Conservation (phyloP, 2,329 filamentous ascomycete genomes). For the Colletotrichum sp. region DNA sequence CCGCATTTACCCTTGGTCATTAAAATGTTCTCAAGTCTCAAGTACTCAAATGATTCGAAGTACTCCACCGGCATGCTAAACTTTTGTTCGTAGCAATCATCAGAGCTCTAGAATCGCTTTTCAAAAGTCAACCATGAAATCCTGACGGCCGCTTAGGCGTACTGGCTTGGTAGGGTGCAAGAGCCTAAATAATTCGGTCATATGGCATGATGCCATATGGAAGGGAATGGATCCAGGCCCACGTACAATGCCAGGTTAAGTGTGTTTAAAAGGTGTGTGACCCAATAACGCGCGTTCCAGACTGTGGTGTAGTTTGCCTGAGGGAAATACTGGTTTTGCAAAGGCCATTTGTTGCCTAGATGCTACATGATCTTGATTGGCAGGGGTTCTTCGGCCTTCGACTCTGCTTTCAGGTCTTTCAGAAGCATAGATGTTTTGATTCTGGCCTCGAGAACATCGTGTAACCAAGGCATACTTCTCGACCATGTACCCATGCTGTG, state of each 20-base stretch:
- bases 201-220: neutral
- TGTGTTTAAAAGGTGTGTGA: neutral
- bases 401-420: neutral
- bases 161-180: neutral
- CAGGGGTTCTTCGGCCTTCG: neutral
- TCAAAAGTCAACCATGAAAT: neutral
- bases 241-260: neutral
- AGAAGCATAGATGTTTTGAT: neutral
- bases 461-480: neutral
- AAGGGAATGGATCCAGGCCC: neutral
- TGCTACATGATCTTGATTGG: neutral
- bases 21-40: neutral
- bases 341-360: neutral
- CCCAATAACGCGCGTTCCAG: neutral
- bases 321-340: neutral
- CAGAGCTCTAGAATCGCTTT: neutral
- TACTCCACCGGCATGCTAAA: neutral
- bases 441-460: neutral
- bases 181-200: neutral
- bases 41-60: neutral
- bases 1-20: neutral
- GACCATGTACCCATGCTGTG: neutral
- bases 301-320: neutral
- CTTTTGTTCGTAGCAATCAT: neutral
- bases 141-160: neutral